phyloP scores from a whole-genome alignment of 73 alveolate species.

The Paramecium biaurelia region DNA sequence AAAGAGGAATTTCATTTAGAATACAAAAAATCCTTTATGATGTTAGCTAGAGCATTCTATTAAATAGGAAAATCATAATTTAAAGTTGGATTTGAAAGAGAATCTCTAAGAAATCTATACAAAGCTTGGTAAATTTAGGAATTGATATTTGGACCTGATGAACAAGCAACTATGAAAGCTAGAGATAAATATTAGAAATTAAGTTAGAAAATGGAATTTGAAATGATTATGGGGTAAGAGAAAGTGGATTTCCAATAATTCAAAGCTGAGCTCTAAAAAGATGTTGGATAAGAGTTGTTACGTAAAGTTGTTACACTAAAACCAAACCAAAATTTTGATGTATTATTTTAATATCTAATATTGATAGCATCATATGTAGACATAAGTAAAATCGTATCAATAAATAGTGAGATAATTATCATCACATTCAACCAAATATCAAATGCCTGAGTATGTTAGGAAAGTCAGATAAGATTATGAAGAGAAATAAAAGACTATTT shows the following conservation, averaged over 20 bases:
- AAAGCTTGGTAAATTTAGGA: not conserved
- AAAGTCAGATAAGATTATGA: constrained; percentile 22
- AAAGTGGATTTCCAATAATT: constrained; percentile 11
- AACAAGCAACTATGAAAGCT: not conserved
- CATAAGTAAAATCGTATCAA: not conserved
- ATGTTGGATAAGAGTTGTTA: not conserved
- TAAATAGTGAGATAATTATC: constrained; percentile 2
- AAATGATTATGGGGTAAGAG: constrained; percentile 3
- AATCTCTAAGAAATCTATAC: not conserved
- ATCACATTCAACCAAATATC: constrained; percentile 7
- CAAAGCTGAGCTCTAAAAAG: not conserved
- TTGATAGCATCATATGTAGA: not conserved
- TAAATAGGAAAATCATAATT: constrained; percentile 21
- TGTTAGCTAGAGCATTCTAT: constrained; percentile 42
- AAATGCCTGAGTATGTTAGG: constrained; percentile 43
- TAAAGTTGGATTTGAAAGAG: constrained; percentile 38
- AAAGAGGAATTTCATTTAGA: not conserved
- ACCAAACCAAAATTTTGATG: constrained; percentile 23
- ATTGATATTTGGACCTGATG: constrained; percentile 14
- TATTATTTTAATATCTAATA: not conserved
- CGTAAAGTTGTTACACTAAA: not conserved
- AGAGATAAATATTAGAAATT: constrained; percentile 12
- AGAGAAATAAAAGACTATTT: not conserved
- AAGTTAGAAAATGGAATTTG: constrained; percentile 47
- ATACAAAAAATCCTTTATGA: not conserved